Base-by-base conservation (phyloP, 257 asterid species). In the Lycium ferocissimum region DNA sequence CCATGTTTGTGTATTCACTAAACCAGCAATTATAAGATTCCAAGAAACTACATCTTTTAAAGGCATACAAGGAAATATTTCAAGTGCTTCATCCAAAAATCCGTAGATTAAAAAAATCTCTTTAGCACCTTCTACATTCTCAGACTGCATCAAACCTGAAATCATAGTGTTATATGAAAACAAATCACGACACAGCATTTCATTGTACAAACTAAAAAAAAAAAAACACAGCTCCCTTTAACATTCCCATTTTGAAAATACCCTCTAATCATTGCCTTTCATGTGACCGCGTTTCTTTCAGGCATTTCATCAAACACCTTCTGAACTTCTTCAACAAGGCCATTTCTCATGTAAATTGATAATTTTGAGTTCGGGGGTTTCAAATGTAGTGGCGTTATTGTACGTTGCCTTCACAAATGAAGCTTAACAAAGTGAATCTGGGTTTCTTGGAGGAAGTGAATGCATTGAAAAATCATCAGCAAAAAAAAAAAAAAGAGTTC, bases 21-120 rank as follows among this genome's bases (percentile, higher is more conserved):
- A 82, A 63, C 93, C 94, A 13, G 92, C 91, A 70, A 90, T 85
- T 71, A 93, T 89, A 86, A 91, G 88, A 86, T 91, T 93, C 94
- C 95, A 90, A 5, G 96, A 0, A 91, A 92, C 91, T 13, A 93
- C 91, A 82, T 92, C 94, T 87, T 89, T 92, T 7, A 63, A 38
- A 1, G 93, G 91, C 33, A 26, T 92, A 88, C 91, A 7, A 7
- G 26, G 73, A 13, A 54, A 54, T 54, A 54, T 17, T 0, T 54
- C 17, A 54, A 54, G 59, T 11, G 18, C 15, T 54, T 54, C 59
- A 54, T 54, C 15, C 59, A 54, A 54, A 13, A 54, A 54, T 6
- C 75, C 45, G 33, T 66, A 33, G 8, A 33, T 7, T 35, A 15
- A 66, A 66, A 26, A 35, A 35, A 2, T 66, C 45, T 14, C 2